Percentiles rank a stretch among this genome's conserved stretches.
Evolutionary conservation across 2,329 filamentous ascomycete species (phyloP).

Genomic region (Colletotrichum sp.): DNA sequence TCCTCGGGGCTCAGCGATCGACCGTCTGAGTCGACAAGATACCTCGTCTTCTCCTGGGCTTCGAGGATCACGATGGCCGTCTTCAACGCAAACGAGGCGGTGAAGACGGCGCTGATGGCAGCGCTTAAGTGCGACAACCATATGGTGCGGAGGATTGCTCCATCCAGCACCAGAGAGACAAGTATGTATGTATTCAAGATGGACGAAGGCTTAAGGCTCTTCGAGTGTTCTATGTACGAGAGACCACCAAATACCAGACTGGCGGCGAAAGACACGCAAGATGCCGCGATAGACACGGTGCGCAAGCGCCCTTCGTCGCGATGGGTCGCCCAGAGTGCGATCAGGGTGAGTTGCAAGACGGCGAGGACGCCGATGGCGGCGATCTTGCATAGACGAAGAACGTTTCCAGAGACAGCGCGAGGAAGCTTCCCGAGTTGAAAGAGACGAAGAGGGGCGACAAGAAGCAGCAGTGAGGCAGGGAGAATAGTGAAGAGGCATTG

Average conservation of each 20-base stretch:
- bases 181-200: conserved; percentile 37
- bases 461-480: conserved; percentile 34
- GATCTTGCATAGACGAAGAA: conserved; percentile 28
- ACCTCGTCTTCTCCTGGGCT: conserved; percentile 40
- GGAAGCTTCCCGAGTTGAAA: conserved; percentile 28
- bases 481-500: conserved; percentile 31
- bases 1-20: conserved; percentile 37
- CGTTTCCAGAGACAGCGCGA: conserved; percentile 27
- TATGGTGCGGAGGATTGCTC: conserved; percentile 37
- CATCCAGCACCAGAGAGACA: conserved; percentile 36
- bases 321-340: conserved; percentile 34
- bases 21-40: conserved; percentile 31
- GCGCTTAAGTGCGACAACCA: conserved; percentile 30
- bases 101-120: conserved; percentile 37
- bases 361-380: conserved; percentile 29
- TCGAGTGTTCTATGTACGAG: conserved; percentile 41
- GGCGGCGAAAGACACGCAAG: conserved; percentile 35
- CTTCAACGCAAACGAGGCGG: conserved; percentile 40
- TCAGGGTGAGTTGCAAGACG: conserved; percentile 35
- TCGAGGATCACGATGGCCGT: conserved; percentile 40
- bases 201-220: conserved; percentile 35
- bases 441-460: conserved; percentile 36
- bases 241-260: conserved; percentile 36
- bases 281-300: conserved; percentile 33
- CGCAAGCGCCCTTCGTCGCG: conserved; percentile 23